phyloP scores from a whole-genome alignment of 805 yeast species.

The Candida yuanshanica region DNA sequence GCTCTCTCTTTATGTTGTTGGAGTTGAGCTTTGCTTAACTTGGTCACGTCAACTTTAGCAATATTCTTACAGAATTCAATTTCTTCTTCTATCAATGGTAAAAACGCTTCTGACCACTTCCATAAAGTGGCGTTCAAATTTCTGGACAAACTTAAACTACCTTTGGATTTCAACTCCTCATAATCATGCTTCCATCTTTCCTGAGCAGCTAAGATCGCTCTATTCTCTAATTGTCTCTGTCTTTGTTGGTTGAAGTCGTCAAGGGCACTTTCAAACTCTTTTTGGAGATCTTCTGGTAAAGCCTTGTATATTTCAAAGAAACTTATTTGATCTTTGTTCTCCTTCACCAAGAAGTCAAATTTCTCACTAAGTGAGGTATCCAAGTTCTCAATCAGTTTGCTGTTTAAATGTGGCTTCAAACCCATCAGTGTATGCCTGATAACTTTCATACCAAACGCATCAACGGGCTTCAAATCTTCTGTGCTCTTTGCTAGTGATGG shows the following conservation, averaged over 20 bases:
- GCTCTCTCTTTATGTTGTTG: slow-evolving; percentile 36
- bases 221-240: slow-evolving; percentile 68
- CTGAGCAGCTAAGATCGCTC: slow-evolving; percentile 79
- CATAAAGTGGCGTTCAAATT: slow-evolving; percentile 70
- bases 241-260: slow-evolving; percentile 70
- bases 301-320: slow-evolving; percentile 61
- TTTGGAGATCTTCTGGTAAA: slow-evolving; percentile 43
- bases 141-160: slow-evolving; percentile 46
- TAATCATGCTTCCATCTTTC: slow-evolving; percentile 85
- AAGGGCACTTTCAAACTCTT: slow-evolving; percentile 57
- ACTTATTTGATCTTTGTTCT: slow-evolving; percentile 34
- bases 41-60: slow-evolving; percentile 18
- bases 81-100: slow-evolving; percentile 68
- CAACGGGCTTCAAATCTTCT: slow-evolving; percentile 57
- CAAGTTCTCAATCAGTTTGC: slow-evolving; percentile 27
- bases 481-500: slow-evolving; percentile 48
- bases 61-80: slow-evolving; percentile 47
- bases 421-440: slow-evolving; percentile 71
- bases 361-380: slow-evolving; percentile 29
- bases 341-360: slow-evolving; percentile 26
- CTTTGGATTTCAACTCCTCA: slow-evolving; percentile 58
- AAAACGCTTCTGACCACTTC: slow-evolving; percentile 75
- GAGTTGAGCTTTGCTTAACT: slow-evolving; percentile 15
- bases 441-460: slow-evolving; percentile 70
- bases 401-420: slow-evolving; percentile 28